These are phyloP conservation scores for Pachyrhizus erosus DNA, from an alignment of 306 rosid genomes.

Conservation along the genomic window DNA sequence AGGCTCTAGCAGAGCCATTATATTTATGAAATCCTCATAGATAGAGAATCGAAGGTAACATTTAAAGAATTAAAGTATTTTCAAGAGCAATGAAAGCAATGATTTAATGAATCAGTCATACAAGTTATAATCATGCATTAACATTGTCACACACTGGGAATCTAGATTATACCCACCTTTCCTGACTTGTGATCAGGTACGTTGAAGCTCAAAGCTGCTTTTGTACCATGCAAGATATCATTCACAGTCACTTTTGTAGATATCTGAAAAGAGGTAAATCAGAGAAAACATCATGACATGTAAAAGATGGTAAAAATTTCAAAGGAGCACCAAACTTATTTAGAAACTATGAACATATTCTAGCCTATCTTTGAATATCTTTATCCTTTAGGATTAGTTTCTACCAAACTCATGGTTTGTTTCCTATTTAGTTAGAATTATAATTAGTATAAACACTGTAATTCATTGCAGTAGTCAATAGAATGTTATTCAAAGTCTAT, in stretches of 20 bases:
- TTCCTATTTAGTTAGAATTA: background rate
- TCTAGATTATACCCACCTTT: slow-evolving; percentile 65
- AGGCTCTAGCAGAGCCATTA: background rate
- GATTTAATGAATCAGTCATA: slow-evolving; percentile 2
- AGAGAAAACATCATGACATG: slow-evolving; percentile 8
- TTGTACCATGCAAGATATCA: slow-evolving; percentile 70
- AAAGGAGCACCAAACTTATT: background rate
- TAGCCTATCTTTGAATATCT: background rate
- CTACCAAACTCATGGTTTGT: background rate
- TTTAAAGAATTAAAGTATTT: background rate
- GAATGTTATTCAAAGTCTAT: background rate
- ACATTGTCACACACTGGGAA: background rate
- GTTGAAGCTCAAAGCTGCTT: slow-evolving; percentile 78
- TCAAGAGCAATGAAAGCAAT: slow-evolving; percentile 24
- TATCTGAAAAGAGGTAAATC: slow-evolving; percentile 59
- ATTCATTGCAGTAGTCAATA: background rate
- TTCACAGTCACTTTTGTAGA: slow-evolving; percentile 74
- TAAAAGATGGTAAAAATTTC: background rate
- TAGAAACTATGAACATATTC: background rate
- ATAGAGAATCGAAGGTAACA: slow-evolving; percentile 16
- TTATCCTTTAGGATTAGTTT: background rate
- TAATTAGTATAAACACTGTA: background rate
- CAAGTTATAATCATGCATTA: background rate
- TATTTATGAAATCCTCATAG: slow-evolving; percentile 25
- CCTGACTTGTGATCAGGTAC: slow-evolving; percentile 97